These are phyloP conservation scores for Puccinia horiana DNA, from an alignment of 1,284 basidiomycete genomes.

Conservation along the genomic window DNA sequence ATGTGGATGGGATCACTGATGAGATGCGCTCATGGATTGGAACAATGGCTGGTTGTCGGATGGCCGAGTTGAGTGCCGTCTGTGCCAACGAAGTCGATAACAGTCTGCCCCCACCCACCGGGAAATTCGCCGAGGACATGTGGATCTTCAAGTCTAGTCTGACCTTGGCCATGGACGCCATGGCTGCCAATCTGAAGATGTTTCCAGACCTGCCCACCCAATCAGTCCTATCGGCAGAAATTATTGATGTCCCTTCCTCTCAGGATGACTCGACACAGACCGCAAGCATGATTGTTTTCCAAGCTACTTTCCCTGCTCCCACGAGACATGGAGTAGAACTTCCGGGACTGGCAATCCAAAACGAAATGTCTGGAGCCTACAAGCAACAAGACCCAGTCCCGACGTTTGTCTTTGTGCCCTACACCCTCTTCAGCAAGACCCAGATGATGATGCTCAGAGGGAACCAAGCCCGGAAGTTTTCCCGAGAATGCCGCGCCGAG, in stretches of 20 bases:
- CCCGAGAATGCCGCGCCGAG: conserved; percentile 58
- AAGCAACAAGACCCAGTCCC: conserved; percentile 60
- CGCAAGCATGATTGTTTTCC: conserved; percentile 61
- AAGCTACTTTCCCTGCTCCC: conserved; percentile 61
- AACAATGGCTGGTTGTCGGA: conserved; percentile 59
- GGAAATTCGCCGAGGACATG: conserved; percentile 56
- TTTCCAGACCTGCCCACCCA: conserved; percentile 61
- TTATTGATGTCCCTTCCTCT: conserved; percentile 61
- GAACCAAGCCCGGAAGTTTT: conserved; percentile 59
- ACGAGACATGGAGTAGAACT: conserved; percentile 58
- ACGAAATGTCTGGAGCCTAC: conserved; percentile 53
- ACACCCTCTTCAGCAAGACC: conserved; percentile 62
- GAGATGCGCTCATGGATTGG: conserved; percentile 61
- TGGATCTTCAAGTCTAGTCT: conserved; percentile 63
- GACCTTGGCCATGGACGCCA: conserved; percentile 62
- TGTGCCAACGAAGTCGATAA: conserved; percentile 59
- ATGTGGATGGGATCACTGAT: conserved; percentile 60
- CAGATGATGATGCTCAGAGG: conserved; percentile 62
- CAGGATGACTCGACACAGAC: conserved; percentile 56
- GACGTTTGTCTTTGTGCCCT: conserved; percentile 63
- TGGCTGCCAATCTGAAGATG: conserved; percentile 60
- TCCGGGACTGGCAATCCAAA: conserved; percentile 55
- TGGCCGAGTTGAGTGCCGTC: conserved; percentile 60
- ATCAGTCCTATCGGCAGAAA: conserved; percentile 62
- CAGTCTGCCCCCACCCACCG: conserved; percentile 49